Base-by-base conservation (phyloP, 148 eudicot species). In the Amaranthus hypochondriacus region DNA sequence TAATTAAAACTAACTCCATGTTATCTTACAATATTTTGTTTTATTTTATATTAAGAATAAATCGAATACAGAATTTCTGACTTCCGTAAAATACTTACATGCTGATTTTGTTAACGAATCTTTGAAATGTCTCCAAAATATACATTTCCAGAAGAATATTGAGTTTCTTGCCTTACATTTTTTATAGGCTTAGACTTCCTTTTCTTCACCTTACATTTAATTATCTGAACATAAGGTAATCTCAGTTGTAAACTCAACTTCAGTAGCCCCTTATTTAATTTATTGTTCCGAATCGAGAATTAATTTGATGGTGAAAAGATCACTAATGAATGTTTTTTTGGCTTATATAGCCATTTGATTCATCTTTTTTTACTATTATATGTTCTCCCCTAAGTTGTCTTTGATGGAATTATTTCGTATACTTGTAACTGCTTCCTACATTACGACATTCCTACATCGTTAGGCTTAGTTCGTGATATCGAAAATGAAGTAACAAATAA, bases 1-100 rank as follows among this genome's bases (percentile, higher is more conserved):
- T 86, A 74, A 49, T 58, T 5, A 42, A 2, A 55, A 53, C 73
- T 11, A 7, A 49, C 52, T 61, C 7, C 48, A 39, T 61, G 39
- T 21, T 60, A 10, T 47, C 56, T 49, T 28, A 15, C 18, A 18
- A 10, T 3, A n/a, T 43, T 15, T 56, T 7, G 58, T 18, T 3
- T 51, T 6, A 51, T 39, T 14, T 39, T 3, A 18, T 18, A 18
- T 18, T 18, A 18, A 18, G 39, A 28, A 28, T 28, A 28, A 44
- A 9, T 68, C n/a, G 10, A 21, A 51, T 51, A 21, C 8, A 50
- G 46, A 10, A 3, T 50, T 11, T 56, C 15, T 68, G 46, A 10
- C 7, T 50, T 11, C 70, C 15, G 3, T 57, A 18, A 53, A 57
- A 44, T 15, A 28, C 2, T 9, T 12, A 9, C 3, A 14, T 46